phyloP scores from a whole-genome alignment of 2,329 filamentous ascomycete species.

The Penicillium vulpinum region DNA sequence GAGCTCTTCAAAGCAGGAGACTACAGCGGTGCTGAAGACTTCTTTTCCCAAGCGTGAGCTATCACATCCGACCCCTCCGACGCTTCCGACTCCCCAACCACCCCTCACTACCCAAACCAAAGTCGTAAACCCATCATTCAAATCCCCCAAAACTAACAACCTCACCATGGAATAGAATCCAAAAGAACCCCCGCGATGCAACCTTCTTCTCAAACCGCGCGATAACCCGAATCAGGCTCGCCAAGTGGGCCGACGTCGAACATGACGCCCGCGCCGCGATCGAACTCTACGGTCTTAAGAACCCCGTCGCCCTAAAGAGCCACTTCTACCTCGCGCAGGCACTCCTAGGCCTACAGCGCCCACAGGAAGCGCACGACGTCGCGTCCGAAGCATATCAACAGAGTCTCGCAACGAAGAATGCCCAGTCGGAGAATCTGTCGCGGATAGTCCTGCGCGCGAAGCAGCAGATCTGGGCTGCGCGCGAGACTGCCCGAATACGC shows the following conservation, averaged over 20 bases:
- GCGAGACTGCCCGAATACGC: conserved; percentile 56
- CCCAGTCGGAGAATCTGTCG: conserved; percentile 70
- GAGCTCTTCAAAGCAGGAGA: conserved; percentile 48
- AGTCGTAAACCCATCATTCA: neutral
- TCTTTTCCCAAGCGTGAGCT: conserved; percentile 48
- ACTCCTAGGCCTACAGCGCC: conserved; percentile 70
- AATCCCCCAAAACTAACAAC: neutral
- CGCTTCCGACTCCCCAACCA: neutral
- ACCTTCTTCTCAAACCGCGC: conserved; percentile 87
- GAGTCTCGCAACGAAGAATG: conserved; percentile 63
- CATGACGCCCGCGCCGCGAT: conserved; percentile 76
- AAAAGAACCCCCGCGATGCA: conserved; percentile 73
- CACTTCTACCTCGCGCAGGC: conserved; percentile 82
- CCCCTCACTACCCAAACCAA: neutral
- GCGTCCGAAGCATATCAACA: conserved; percentile 72
- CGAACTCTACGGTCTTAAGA: conserved; percentile 55
- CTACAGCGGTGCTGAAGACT: conserved; percentile 48
- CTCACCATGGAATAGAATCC: conserved; percentile 64
- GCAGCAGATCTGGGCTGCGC: conserved; percentile 79
- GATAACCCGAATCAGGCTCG: conserved; percentile 74
- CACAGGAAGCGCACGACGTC: conserved; percentile 69
- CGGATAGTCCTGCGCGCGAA: conserved; percentile 75
- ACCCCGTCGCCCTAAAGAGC: conserved; percentile 71
- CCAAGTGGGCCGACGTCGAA: conserved; percentile 71
- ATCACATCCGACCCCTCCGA: neutral